phyloP scores from a whole-genome alignment of 768 basidiomycete species.

The Harrya chromipes region DNA sequence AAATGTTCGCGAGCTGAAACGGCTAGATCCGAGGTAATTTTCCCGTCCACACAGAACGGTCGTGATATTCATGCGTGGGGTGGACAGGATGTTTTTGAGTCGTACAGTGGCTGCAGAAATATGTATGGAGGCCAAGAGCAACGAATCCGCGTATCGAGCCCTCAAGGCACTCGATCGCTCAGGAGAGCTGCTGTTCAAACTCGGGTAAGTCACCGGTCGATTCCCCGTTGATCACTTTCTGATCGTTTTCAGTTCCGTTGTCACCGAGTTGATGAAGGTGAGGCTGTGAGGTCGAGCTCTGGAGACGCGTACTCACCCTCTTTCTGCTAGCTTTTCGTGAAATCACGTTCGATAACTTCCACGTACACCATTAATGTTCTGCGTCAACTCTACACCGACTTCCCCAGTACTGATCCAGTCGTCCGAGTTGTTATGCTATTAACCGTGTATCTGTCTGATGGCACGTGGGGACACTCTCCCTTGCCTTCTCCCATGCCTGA shows the following conservation, averaged over 20 bases:
- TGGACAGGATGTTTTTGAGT: slow-evolving; percentile 71
- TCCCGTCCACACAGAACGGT: not conserved
- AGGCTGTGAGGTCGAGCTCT: not conserved
- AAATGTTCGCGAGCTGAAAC: slow-evolving; percentile 70
- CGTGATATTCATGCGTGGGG: slow-evolving; percentile 3
- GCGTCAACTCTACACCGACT: slow-evolving; percentile 62
- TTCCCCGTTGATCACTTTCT: not conserved
- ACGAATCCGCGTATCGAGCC: slow-evolving; percentile 66
- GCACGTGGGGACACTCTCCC: slow-evolving; percentile 25
- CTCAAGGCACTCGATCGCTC: slow-evolving; percentile 64
- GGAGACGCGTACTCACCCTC: slow-evolving; percentile 2
- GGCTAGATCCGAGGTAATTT: slow-evolving; percentile 63
- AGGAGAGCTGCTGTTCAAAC: slow-evolving; percentile 63
- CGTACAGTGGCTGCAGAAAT: slow-evolving; percentile 82
- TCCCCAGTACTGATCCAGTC: slow-evolving; percentile 55
- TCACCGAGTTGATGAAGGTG: slow-evolving; percentile 69
- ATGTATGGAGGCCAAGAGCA: slow-evolving; percentile 75
- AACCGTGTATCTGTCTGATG: slow-evolving; percentile 50
- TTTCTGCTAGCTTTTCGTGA: slow-evolving; percentile 57
- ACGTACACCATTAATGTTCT: slow-evolving; percentile 48
- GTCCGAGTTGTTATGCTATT: slow-evolving; percentile 75
- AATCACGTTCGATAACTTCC: slow-evolving; percentile 61
- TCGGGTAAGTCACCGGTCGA: slow-evolving; percentile 45
- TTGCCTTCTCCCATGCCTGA: slow-evolving; percentile 28
- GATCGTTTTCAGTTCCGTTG: slow-evolving; percentile 35